phyloP scores from a whole-genome alignment of 2,329 filamentous ascomycete genomes.

The Chalara sp. region DNA sequence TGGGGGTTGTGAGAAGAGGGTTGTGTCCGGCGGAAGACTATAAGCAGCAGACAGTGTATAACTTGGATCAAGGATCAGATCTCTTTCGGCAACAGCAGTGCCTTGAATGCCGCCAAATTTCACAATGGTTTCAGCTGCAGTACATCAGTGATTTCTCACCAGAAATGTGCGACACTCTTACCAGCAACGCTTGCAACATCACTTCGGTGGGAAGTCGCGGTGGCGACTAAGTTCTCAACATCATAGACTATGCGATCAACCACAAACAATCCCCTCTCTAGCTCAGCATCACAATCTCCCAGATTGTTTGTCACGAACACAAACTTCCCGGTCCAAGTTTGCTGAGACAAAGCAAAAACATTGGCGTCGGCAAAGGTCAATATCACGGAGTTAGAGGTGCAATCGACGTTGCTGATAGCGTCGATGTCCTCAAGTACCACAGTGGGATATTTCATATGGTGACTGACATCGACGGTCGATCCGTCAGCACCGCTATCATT shows the following conservation, averaged over 20 bases:
- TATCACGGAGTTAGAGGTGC: slow-evolving; percentile 18
- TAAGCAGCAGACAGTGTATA: slow-evolving; percentile 18
- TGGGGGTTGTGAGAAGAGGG: slow-evolving; percentile 23
- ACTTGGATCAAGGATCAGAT: slow-evolving; percentile 18
- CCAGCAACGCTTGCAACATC: slow-evolving; percentile 29
- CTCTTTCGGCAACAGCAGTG: slow-evolving; percentile 17
- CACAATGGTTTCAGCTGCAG: slow-evolving; percentile 17
- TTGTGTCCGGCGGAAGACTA: slow-evolving; percentile 21
- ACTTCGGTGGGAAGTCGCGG: slow-evolving; percentile 26
- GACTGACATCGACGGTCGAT: slow-evolving; percentile 18
- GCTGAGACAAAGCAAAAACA: slow-evolving; percentile 18
- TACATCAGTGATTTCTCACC: not conserved
- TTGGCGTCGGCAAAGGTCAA: slow-evolving; percentile 20
- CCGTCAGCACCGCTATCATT: slow-evolving; percentile 3
- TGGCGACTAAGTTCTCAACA: slow-evolving; percentile 23
- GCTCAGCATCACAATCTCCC: slow-evolving; percentile 33
- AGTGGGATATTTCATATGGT: slow-evolving; percentile 24
- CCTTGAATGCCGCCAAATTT: slow-evolving; percentile 22
- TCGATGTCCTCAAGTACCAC: slow-evolving; percentile 29
- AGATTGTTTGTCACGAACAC: slow-evolving; percentile 37
- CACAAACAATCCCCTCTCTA: slow-evolving; percentile 34
- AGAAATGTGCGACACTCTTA: slow-evolving; percentile 16
- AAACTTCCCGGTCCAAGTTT: slow-evolving; percentile 24
- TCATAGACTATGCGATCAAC: slow-evolving; percentile 25
- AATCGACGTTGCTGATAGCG: slow-evolving; percentile 24